A percentile compares a stretch with the other conserved stretches of the same genome.
Conservation (phyloP, 768 basidiomycete species). For the Termitomyces eurrhizus region DNA sequence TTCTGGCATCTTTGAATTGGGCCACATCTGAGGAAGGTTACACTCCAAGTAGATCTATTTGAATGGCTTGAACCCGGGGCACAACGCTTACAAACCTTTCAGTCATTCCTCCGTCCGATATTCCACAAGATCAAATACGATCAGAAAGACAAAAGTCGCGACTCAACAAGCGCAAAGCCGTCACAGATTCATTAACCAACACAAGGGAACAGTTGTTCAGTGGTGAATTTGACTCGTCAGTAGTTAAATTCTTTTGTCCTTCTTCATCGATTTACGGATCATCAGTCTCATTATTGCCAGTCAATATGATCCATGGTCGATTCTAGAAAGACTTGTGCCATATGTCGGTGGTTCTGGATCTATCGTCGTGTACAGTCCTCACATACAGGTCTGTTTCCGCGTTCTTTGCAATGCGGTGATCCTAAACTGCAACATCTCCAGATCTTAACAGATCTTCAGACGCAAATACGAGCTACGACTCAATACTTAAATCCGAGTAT, state of each 20-base stretch:
- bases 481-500: conserved; percentile 74
- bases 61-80: neutral
- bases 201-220: conserved; percentile 78
- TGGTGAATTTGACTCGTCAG: conserved; percentile 88
- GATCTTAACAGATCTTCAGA: conserved; percentile 77
- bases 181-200: conserved; percentile 54
- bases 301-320: conserved; percentile 80
- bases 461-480: conserved; percentile 59
- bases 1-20: conserved; percentile 83
- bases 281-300: conserved; percentile 74
- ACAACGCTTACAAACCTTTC: conserved; percentile 8
- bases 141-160: conserved; percentile 72
- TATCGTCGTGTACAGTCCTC: conserved; percentile 83
- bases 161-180: conserved; percentile 72
- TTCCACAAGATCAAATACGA: conserved; percentile 52
- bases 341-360: conserved; percentile 84
- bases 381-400: conserved; percentile 56
- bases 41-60: conserved; percentile 46
- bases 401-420: neutral
- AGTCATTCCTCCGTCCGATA: conserved; percentile 61
- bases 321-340: conserved; percentile 67
- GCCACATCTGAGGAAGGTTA: conserved; percentile 80
- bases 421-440: conserved; percentile 22
- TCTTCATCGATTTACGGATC: neutral
- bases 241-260: neutral